Percentiles rank a stretch among this genome's conserved stretches.
Evolutionary conservation across 345 rosid genomes (phyloP).

Genomic region (Schrenkiella parvula): DNA sequence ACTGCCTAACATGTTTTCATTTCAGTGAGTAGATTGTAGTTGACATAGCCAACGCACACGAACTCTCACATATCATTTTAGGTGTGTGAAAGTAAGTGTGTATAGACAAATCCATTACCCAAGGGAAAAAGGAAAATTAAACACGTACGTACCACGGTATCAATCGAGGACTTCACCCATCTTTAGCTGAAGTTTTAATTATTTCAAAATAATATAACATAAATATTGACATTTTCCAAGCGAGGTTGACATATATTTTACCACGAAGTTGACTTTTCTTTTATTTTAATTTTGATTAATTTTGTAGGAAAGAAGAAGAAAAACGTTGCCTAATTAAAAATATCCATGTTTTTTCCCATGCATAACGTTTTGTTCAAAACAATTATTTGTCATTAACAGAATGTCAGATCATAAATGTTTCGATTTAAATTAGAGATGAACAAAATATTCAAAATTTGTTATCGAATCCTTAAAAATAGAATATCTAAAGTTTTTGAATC

Average conservation of each 20-base stretch:
- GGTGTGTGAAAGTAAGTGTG: conserved; percentile 4
- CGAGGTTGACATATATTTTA: conserved; percentile 6
- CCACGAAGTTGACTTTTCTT: neutral
- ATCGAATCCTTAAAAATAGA: no score
- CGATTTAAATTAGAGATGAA: no score
- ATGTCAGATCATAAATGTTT: no score
- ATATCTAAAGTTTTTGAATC: no score
- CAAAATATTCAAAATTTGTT: no score
- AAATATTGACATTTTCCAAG: neutral
- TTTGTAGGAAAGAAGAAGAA: neutral
- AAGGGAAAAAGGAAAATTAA: neutral
- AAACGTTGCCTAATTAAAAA: no score
- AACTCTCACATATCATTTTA: neutral
- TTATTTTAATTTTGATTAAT: no score
- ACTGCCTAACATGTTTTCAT: neutral
- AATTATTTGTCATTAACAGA: no score
- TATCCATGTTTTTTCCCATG: neutral
- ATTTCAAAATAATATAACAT: neutral
- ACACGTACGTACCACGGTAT: conserved; percentile 32
- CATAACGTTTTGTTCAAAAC: neutral
- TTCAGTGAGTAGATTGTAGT: neutral
- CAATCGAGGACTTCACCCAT: conserved; percentile 2
- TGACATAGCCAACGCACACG: neutral
- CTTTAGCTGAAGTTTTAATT: neutral
- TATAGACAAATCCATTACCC: neutral